These are phyloP conservation scores for Caryopteris hybrid DNA, from an alignment of 305 asterid genomes.

Conservation along the genomic window DNA sequence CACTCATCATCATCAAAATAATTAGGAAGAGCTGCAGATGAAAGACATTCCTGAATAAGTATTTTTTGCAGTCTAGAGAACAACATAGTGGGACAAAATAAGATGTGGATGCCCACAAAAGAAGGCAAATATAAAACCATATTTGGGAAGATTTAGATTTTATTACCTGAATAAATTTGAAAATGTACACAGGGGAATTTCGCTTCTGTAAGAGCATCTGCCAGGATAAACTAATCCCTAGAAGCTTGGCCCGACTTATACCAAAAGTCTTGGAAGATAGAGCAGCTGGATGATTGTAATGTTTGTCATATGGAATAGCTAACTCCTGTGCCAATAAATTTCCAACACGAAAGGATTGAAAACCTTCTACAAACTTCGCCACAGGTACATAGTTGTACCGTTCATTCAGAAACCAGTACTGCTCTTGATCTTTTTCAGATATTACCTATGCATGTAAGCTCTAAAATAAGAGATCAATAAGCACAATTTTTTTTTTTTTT, in stretches of 20 bases:
- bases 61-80: constrained; percentile 2
- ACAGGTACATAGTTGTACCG: constrained; percentile 48
- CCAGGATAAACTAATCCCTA: constrained; percentile 58
- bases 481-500: background rate
- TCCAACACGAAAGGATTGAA: constrained; percentile 51
- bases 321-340: constrained; percentile 42
- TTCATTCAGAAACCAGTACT: constrained; percentile 56
- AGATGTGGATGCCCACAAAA: constrained; percentile 8
- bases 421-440: constrained; percentile 72
- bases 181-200: constrained; percentile 53
- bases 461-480: constrained; percentile 17
- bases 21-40: constrained; percentile 59
- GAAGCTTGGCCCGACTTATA: constrained; percentile 41
- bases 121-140: background rate
- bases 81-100: background rate
- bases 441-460: constrained; percentile 36
- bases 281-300: constrained; percentile 52
- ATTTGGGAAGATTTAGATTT: background rate
- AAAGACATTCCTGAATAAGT: constrained; percentile 10
- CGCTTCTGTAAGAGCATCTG: constrained; percentile 63
- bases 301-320: constrained; percentile 46
- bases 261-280: constrained; percentile 50
- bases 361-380: constrained; percentile 56
- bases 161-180: constrained; percentile 62
- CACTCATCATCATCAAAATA: constrained; percentile 62